Conservation (phyloP, 345 rosid species). For the Physaria fendleri region DNA sequence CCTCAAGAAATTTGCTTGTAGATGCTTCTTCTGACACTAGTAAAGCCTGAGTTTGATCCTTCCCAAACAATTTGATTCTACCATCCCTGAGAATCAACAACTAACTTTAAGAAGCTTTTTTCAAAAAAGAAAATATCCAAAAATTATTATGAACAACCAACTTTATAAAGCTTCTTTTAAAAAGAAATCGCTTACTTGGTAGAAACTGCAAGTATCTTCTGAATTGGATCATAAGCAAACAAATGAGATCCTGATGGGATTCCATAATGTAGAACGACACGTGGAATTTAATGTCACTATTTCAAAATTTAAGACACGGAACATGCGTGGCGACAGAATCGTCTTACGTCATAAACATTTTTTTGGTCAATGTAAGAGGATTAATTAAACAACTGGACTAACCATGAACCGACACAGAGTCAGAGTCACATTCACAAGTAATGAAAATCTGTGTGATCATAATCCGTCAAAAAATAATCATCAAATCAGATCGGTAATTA, state of each 20-base stretch:
- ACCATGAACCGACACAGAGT: constrained; percentile 25
- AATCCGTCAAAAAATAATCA: constrained; percentile 1
- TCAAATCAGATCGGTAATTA: not conserved
- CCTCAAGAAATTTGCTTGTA: constrained; percentile 73
- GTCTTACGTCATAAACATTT: too few species aligned
- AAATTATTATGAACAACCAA: not conserved
- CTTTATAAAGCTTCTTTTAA: not conserved
- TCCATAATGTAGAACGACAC: constrained; percentile 69
- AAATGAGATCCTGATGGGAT: constrained; percentile 61
- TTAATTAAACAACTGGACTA: too few species aligned
- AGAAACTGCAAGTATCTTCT: constrained; percentile 66
- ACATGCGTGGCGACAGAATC: too few species aligned
- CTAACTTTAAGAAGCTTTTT: not conserved
- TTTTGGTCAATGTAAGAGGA: too few species aligned
- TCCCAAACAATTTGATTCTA: constrained; percentile 72
- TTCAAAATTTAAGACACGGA: constrained; percentile 14
- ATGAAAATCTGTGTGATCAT: constrained; percentile 19
- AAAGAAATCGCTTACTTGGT: constrained; percentile 42
- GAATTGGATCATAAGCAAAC: constrained; percentile 64
- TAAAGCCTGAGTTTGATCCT: constrained; percentile 57
- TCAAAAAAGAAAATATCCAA: not conserved
- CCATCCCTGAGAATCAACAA: constrained; percentile 54
- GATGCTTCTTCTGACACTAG: constrained; percentile 57
- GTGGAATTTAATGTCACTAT: constrained; percentile 33
- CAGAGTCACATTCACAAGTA: constrained; percentile 6